Evolutionary conservation across 2,329 filamentous ascomycete species (phyloP).

Genomic region (Verticillium longisporum): DNA sequence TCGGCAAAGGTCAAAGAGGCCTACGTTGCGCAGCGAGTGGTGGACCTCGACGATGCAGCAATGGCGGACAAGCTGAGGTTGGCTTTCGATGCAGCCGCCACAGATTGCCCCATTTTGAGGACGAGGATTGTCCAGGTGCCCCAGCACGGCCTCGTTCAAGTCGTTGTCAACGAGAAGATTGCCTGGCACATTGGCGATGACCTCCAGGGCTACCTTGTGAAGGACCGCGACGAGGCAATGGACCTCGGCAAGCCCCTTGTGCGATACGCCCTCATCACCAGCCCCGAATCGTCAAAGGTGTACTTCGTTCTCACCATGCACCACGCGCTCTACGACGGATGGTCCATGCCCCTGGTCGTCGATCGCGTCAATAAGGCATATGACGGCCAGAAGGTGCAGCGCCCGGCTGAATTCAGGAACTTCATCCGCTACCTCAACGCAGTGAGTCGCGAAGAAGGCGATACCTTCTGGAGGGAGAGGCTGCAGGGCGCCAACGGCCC

Average conservation of each 20-base stretch:
- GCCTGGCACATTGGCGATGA: slow-evolving; percentile 23
- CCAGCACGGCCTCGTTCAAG: slow-evolving; percentile 36
- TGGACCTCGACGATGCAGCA: slow-evolving; percentile 28
- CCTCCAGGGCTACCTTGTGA: slow-evolving; percentile 31
- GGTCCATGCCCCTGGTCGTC: slow-evolving; percentile 44
- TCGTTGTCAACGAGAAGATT: slow-evolving; percentile 34
- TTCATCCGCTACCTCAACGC: slow-evolving; percentile 40
- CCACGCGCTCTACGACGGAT: slow-evolving; percentile 51
- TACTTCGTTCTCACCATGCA: slow-evolving; percentile 49
- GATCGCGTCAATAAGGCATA: slow-evolving; percentile 40
- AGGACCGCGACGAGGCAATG: slow-evolving; percentile 32
- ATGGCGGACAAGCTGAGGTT: slow-evolving; percentile 29
- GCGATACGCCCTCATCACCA: slow-evolving; percentile 34
- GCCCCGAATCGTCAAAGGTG: slow-evolving; percentile 20
- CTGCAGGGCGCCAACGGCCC: slow-evolving; percentile 34
- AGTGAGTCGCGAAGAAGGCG: slow-evolving; percentile 30
- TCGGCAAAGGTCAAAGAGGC: slow-evolving; percentile 42
- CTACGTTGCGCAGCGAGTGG: slow-evolving; percentile 44
- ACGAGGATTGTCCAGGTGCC: slow-evolving; percentile 41
- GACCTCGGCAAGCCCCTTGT: slow-evolving; percentile 38
- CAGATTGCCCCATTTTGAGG: slow-evolving; percentile 34
- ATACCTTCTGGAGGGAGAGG: slow-evolving; percentile 38
- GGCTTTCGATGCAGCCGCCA: slow-evolving; percentile 33
- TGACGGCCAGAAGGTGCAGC: slow-evolving; percentile 21
- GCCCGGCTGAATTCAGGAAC: slow-evolving; percentile 36